Conservation (phyloP, 306 rosid species). For the Neltuma alba region DNA sequence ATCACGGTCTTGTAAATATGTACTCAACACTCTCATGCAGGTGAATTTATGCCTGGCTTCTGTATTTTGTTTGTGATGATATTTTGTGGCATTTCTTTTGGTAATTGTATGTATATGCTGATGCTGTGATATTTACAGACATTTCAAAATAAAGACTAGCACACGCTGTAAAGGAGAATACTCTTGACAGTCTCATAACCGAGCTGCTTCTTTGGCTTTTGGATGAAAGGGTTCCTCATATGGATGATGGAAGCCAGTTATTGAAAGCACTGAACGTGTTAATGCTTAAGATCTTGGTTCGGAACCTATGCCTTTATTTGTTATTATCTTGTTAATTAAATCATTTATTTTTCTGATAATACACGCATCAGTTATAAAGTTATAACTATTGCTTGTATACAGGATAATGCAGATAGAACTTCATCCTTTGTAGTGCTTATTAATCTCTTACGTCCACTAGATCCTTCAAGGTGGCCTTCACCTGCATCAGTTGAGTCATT, state of each 20-base stretch:
- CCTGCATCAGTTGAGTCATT: conserved; percentile 83
- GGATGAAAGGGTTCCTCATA: conserved; percentile 98
- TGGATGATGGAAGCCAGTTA: conserved; percentile 99
- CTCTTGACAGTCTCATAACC: conserved; percentile 92
- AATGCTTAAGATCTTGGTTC: conserved; percentile 98
- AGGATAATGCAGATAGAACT: conserved; percentile 99
- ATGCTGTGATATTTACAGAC: conserved; percentile 56
- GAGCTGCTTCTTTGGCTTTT: conserved; percentile 99
- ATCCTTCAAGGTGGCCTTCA: conserved; percentile 98
- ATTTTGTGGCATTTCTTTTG: background rate
- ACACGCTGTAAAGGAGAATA: conserved; percentile 87
- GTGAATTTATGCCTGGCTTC: conserved; percentile 39
- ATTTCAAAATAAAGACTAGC: conserved; percentile 94
- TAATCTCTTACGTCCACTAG: conserved; percentile 86
- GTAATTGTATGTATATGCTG: conserved; percentile 18
- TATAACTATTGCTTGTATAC: conserved; percentile 40
- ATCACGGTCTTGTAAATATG: conserved; percentile 98
- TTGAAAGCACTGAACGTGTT: conserved; percentile 94
- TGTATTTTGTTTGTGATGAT: conserved; percentile 19
- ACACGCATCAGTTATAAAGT: background rate
- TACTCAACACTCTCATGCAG: conserved; percentile 98
- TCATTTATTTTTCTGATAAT: background rate
- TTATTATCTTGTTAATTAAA: background rate
- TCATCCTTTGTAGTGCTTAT: conserved; percentile 95
- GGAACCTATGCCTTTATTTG: conserved; percentile 16